These are phyloP conservation scores for Suillus luteus DNA, from an alignment of 768 basidiomycete species.

Conservation along the genomic window DNA sequence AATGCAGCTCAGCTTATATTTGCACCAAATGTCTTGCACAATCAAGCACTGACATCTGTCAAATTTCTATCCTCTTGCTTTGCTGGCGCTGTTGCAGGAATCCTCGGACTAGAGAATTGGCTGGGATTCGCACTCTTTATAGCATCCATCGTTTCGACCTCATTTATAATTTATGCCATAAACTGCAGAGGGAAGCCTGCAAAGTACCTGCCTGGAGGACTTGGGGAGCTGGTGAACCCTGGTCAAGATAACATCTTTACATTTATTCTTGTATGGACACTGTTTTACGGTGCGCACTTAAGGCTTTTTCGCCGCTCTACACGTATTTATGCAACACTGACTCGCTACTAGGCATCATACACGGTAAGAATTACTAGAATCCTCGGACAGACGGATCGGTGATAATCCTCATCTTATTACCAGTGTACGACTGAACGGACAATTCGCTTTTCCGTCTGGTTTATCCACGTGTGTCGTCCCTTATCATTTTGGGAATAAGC, in stretches of 20 bases:
- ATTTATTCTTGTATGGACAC: slow-evolving; percentile 91
- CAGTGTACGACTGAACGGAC: slow-evolving; percentile 43
- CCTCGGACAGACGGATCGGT: slow-evolving; percentile 9
- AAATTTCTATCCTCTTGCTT: slow-evolving; percentile 86
- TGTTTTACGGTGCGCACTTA: slow-evolving; percentile 76
- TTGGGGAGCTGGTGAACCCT: slow-evolving; percentile 72
- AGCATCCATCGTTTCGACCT: slow-evolving; percentile 64
- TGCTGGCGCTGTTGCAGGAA: slow-evolving; percentile 84
- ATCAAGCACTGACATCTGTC: slow-evolving; percentile 60
- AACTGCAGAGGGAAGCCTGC: slow-evolving; percentile 70
- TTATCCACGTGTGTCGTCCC: slow-evolving; percentile 5
- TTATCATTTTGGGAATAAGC: slow-evolving; percentile 9
- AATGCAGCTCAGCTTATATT: slow-evolving; percentile 62
- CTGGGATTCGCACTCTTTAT: slow-evolving; percentile 81
- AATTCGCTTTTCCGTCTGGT: slow-evolving; percentile 8
- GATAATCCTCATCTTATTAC: slow-evolving; percentile 22
- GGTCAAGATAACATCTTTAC: slow-evolving; percentile 91
- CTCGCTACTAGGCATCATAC: slow-evolving; percentile 44
- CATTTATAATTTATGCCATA: slow-evolving; percentile 61
- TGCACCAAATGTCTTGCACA: slow-evolving; percentile 64
- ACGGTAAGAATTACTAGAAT: slow-evolving; percentile 37
- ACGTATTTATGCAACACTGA: slow-evolving; percentile 10
- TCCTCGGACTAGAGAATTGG: slow-evolving; percentile 86
- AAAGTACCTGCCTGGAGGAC: slow-evolving; percentile 64
- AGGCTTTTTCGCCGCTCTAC: slow-evolving; percentile 5